These are phyloP conservation scores for Helichrysum umbraculigerum DNA, from an alignment of 129 eudicot genomes.

Conservation along the genomic window DNA sequence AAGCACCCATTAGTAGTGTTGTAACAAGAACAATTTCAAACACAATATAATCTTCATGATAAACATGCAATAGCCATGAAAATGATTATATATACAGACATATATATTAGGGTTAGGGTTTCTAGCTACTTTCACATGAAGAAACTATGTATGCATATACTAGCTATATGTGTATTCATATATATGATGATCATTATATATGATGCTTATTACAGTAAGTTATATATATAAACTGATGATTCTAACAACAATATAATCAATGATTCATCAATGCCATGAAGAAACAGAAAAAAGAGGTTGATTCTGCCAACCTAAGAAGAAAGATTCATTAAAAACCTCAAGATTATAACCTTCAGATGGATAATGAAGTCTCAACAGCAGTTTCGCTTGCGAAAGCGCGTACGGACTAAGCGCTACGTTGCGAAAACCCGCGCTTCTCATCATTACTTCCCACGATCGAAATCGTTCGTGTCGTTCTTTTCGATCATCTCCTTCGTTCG, in stretches of 20 bases:
- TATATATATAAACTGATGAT: neutral
- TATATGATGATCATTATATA: neutral
- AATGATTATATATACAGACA: neutral
- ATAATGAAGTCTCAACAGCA: constrained; percentile 78
- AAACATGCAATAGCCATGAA: neutral
- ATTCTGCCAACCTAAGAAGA: constrained; percentile 91
- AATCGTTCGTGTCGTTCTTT: constrained; percentile 67
- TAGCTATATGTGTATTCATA: neutral
- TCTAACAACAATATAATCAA: neutral
- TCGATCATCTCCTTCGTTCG: constrained; percentile 55
- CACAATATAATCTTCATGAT: neutral
- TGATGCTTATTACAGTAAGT: constrained; percentile 7
- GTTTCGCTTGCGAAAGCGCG: constrained; percentile 77
- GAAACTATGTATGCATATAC: neutral
- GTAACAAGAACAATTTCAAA: neutral
- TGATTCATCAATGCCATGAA: constrained; percentile 58
- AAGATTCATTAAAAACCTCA: constrained; percentile 45
- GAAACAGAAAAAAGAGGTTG: constrained; percentile 84
- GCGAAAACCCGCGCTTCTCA: constrained; percentile 58
- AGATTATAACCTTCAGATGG: constrained; percentile 89
- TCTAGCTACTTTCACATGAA: constrained; percentile 4
- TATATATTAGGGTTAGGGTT: constrained; percentile 28
- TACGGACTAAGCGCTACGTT: constrained; percentile 57
- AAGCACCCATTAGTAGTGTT: constrained; percentile 3
- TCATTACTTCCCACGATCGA: constrained; percentile 69